Percentiles rank a stretch among this genome's conserved stretches.
These are phyloP conservation scores for Neonectria faginata DNA, from an alignment of 2,329 filamentous ascomycete genomes.

Conservation along the genomic window DNA sequence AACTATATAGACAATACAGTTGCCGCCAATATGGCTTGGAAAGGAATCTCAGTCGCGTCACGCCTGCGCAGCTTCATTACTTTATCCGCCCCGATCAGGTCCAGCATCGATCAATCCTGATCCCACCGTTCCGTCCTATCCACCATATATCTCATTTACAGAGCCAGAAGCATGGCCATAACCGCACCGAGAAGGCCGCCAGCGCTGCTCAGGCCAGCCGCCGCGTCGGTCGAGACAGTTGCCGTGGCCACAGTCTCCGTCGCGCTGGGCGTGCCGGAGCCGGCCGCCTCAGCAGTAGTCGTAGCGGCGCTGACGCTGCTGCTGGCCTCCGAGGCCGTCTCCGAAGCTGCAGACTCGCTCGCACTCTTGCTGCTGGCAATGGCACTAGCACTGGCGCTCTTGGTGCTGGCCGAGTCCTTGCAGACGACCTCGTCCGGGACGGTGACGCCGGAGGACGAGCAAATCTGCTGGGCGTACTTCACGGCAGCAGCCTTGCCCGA, in stretches of 20 bases:
- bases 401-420: conserved; percentile 34
- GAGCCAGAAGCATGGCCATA: conserved; percentile 46
- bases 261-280: conserved; percentile 12
- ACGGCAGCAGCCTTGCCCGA: conserved; percentile 51
- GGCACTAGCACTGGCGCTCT: conserved; percentile 25
- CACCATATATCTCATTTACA: conserved; percentile 35
- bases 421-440: conserved; percentile 54
- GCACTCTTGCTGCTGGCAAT: conserved; percentile 20
- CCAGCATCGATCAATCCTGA: not conserved
- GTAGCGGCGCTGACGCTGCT: conserved; percentile 3
- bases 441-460: conserved; percentile 51
- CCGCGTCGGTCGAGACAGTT: conserved; percentile 16
- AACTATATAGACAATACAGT: conserved; percentile 13
- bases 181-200: conserved; percentile 44
- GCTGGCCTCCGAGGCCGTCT: not conserved
- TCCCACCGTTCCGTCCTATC: not conserved
- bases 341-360: not conserved
- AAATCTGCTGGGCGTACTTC: conserved; percentile 53
- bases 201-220: conserved; percentile 28
- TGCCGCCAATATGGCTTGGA: conserved; percentile 7
- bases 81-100: not conserved
- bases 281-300: not conserved
- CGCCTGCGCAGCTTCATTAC: conserved; percentile 6
- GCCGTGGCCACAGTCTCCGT: conserved; percentile 14
- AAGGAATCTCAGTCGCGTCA: conserved; percentile 11